Base-by-base conservation (phyloP, 139 green algal species). In the Haematococcus lacustris region DNA sequence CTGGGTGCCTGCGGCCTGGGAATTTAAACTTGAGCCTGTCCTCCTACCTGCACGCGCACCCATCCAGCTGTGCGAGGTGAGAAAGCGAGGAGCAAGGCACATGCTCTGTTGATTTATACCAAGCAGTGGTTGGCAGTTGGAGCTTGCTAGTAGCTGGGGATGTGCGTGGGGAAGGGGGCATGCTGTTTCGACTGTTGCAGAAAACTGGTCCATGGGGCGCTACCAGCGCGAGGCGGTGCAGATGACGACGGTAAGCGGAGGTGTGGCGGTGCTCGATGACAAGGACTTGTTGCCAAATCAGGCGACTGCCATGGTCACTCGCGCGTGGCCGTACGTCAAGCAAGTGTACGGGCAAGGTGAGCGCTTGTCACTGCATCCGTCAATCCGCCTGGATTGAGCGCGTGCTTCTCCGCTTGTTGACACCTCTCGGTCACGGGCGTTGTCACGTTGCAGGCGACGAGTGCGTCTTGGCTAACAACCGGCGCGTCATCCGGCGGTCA, bases 201-300 rank as follows among this genome's bases (percentile, higher is more conserved):
- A 84, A 68, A 74, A 80, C 37, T 76, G 76, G 61, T 40, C 76
- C 21, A 71, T 85, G 32, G 75, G 79, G 6, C 9, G 47, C 7
- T 85, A 74, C 37, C 35, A 66, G 23, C 61, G 61, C 34, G 68
- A 76, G 75, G 50, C 30, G 30, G n/a, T 71, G 2, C 37, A 59
- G 3, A 38, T 76, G n/a, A 37, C 64, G 69, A 26, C 37, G 35
- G 6, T 25, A 61, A 1, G 51, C 21, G 51, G 37, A 3, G 17
- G 32, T 13, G 32, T 38, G 2, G n/a, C 32, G n/a, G 37, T 68
- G 61, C 61, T 68, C 30, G 70, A 77, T 32, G 69, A 73, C 35
- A 51, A 76, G 66, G 76, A 85, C 43, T 71, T 82, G 61, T 67
- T 84, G 41, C 79, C 79, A 26, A 66, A 77, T 53, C 62, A 70